phyloP scores from a whole-genome alignment of 495 filamentous ascomycete genomes.

The Rhizodiscina lignyota region DNA sequence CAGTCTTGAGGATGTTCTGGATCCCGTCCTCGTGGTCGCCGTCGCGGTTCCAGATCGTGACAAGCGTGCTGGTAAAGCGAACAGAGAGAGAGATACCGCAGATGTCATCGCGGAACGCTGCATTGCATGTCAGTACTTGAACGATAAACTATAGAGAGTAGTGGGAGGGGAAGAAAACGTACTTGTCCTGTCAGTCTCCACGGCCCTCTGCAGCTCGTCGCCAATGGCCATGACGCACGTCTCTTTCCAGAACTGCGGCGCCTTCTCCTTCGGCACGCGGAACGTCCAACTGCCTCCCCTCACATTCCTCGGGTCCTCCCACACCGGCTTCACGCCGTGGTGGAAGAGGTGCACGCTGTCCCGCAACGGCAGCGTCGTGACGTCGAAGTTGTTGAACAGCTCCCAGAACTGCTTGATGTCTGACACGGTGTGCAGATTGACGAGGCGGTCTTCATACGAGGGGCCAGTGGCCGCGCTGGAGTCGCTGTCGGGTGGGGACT shows the following conservation, averaged over 20 bases:
- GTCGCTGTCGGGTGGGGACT: slow-evolving; percentile 9
- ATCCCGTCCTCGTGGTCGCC: slow-evolving; percentile 52
- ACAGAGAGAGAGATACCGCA: slow-evolving; percentile 58
- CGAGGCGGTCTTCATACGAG: slow-evolving; percentile 46
- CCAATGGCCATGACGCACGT: slow-evolving; percentile 69
- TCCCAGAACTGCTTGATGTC: slow-evolving; percentile 75
- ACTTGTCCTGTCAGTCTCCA: slow-evolving; percentile 43
- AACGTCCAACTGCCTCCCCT: slow-evolving; percentile 78
- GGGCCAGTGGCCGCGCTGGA: slow-evolving; percentile 6
- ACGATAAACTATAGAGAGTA: slow-evolving; percentile 1
- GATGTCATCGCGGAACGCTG: slow-evolving; percentile 54
- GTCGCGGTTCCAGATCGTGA: slow-evolving; percentile 82
- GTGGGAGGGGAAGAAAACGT: slow-evolving; percentile 11
- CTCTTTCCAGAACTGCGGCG: slow-evolving; percentile 64
- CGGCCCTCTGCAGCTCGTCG: slow-evolving; percentile 59
- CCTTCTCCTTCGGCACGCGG: slow-evolving; percentile 56
- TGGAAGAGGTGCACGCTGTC: slow-evolving; percentile 85
- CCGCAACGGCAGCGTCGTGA: slow-evolving; percentile 56
- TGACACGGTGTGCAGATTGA: slow-evolving; percentile 49
- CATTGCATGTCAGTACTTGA: slow-evolving; percentile 1
- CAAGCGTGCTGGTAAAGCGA: slow-evolving; percentile 59
- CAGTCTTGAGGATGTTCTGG: slow-evolving; percentile 46
- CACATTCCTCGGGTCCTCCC: slow-evolving; percentile 78
- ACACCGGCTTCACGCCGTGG: slow-evolving; percentile 65
- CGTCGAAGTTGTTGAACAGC: slow-evolving; percentile 75